phyloP scores from a whole-genome alignment of 2,329 filamentous ascomycete genomes.

The Hypoxylon sp. region DNA sequence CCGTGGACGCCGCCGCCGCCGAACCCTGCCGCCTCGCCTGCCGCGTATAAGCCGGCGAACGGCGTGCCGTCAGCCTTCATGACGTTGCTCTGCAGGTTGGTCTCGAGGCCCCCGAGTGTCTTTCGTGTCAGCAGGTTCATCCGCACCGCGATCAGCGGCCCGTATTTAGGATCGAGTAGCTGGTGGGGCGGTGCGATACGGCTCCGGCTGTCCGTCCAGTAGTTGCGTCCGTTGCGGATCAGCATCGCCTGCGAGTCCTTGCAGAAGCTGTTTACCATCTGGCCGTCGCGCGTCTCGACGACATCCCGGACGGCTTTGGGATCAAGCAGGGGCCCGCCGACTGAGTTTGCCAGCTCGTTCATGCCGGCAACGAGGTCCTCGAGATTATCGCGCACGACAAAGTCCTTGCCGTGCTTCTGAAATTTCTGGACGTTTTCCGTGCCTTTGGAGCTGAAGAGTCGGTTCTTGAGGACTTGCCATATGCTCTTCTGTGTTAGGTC shows the following conservation, averaged over 20 bases:
- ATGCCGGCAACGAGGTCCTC: slow-evolving; percentile 63
- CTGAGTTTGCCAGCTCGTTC: slow-evolving; percentile 61
- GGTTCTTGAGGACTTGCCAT: slow-evolving; percentile 58
- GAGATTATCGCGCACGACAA: slow-evolving; percentile 64
- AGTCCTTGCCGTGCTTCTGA: slow-evolving; percentile 65
- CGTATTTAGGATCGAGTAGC: slow-evolving; percentile 61
- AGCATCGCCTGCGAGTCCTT: slow-evolving; percentile 71
- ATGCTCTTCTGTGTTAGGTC: slow-evolving; percentile 66
- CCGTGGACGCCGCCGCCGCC: slow-evolving; percentile 69
- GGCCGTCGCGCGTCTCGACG: slow-evolving; percentile 62
- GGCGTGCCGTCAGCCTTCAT: slow-evolving; percentile 56
- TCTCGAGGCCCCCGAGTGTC: slow-evolving; percentile 67
- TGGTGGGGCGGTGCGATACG: slow-evolving; percentile 63
- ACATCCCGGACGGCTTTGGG: slow-evolving; percentile 53
- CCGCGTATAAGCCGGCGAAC: slow-evolving; percentile 66
- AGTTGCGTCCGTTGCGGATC: slow-evolving; percentile 62
- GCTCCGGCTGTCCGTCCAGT: slow-evolving; percentile 61
- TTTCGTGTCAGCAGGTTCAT: slow-evolving; percentile 69
- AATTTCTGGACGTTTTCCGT: slow-evolving; percentile 65
- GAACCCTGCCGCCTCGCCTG: slow-evolving; percentile 67
- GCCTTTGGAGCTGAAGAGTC: slow-evolving; percentile 61
- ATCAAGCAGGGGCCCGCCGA: slow-evolving; percentile 58
- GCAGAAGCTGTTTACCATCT: slow-evolving; percentile 63
- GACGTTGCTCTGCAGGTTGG: slow-evolving; percentile 63
- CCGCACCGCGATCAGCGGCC: slow-evolving; percentile 66